These are phyloP conservation scores for Aureobasidium vineae DNA, from an alignment of 2,329 filamentous ascomycete species.

Conservation along the genomic window DNA sequence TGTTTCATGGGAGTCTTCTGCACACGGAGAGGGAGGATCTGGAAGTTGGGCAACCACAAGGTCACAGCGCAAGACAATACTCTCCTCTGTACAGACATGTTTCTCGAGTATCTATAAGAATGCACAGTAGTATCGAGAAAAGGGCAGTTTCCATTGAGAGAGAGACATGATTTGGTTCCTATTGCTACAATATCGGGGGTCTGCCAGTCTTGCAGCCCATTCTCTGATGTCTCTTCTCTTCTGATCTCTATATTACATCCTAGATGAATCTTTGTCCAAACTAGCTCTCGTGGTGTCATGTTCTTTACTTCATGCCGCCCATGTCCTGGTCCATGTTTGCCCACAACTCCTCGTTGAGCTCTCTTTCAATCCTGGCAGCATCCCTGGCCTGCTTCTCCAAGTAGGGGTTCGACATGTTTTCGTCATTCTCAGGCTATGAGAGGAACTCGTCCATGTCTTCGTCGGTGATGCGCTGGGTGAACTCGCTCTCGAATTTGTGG, in stretches of 20 bases:
- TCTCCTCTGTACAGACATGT: neutral
- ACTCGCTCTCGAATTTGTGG: neutral
- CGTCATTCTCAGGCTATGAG: neutral
- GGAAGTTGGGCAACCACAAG: neutral
- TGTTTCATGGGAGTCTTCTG: neutral
- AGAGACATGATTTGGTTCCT: neutral
- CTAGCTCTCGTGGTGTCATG: neutral
- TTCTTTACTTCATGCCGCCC: neutral
- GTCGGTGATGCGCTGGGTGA: neutral
- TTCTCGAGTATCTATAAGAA: neutral
- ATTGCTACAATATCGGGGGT: too few relatives aligned
- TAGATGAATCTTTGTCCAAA: neutral
- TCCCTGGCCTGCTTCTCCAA: neutral
- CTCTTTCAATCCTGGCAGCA: neutral
- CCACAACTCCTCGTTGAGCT: conserved; percentile 3
- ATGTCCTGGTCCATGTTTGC: neutral
- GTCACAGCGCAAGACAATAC: neutral
- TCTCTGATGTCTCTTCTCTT: neutral
- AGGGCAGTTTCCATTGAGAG: neutral
- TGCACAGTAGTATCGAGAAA: neutral
- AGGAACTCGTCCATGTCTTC: neutral
- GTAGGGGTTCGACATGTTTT: conserved; percentile 8
- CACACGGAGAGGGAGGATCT: neutral
- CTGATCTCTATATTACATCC: neutral
- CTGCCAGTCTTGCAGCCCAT: neutral